Percentiles rank a stretch among this genome's conserved stretches.
phyloP scores from a whole-genome alignment of 768 basidiomycete genomes.

The Psilocybe cubensis region DNA sequence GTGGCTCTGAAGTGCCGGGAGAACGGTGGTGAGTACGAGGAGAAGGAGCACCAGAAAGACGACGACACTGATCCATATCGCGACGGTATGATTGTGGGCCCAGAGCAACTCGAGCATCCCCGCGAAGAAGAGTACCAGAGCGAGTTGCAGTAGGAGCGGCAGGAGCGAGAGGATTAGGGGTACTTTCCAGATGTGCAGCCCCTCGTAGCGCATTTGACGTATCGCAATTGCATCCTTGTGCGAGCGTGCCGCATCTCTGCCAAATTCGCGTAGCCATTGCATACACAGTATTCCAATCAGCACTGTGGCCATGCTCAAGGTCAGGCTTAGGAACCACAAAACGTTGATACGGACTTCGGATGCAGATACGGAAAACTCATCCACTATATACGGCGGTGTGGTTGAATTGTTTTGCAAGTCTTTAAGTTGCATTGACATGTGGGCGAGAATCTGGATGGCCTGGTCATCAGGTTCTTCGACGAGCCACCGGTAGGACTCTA shows the following conservation, averaged over 20 bases:
- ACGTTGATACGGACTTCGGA: not conserved
- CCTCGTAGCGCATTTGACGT: not conserved
- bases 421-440: not conserved
- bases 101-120: not conserved
- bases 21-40: too few species aligned
- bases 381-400: not conserved
- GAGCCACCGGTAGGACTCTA: not conserved
- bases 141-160: not conserved
- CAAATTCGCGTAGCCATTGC: not conserved
- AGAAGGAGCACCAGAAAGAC: too few species aligned
- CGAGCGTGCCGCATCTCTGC: not conserved
- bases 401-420: not conserved
- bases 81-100: not conserved
- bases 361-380: not conserved
- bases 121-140: not conserved
- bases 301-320: not conserved
- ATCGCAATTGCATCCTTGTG: not conserved
- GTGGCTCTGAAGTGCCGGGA: too few species aligned
- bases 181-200: not conserved
- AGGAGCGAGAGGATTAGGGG: not conserved
- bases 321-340: not conserved
- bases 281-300: not conserved
- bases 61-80: too few species aligned
- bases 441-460: not conserved
- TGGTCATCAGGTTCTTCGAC: not conserved